phyloP scores from a whole-genome alignment of 2,329 filamentous ascomycete genomes.

The Colletotrichum graminicola region DNA sequence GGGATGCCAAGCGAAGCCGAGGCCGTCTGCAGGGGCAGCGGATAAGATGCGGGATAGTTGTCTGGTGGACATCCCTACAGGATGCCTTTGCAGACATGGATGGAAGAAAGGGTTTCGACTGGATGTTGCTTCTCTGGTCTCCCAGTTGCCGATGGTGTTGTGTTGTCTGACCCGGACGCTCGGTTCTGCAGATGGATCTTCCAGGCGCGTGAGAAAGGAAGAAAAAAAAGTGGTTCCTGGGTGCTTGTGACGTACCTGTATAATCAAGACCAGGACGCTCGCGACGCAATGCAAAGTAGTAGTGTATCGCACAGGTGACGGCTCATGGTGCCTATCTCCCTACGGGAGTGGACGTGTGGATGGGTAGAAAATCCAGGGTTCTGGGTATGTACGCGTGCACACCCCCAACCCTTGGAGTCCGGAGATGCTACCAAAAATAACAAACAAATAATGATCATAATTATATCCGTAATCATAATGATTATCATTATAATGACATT shows the following conservation, averaged over 20 bases:
- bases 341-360: conserved; percentile 6
- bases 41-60: conserved; percentile 7
- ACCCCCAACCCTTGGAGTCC: neutral
- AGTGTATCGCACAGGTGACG: neutral
- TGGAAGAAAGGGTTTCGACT: neutral
- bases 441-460: too few relatives aligned
- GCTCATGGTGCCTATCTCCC: neutral
- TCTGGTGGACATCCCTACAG: neutral
- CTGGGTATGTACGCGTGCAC: conserved; percentile 7
- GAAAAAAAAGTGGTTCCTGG: too few relatives aligned
- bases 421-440: neutral
- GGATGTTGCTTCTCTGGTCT: conserved; percentile 8
- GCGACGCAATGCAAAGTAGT: conserved; percentile 3
- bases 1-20: conserved; percentile 33
- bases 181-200: conserved; percentile 29
- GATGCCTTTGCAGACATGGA: neutral
- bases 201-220: too few relatives aligned
- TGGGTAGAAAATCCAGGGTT: conserved; percentile 31
- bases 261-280: neutral
- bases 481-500: too few relatives aligned
- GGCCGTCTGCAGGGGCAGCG: conserved; percentile 32
- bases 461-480: too few relatives aligned
- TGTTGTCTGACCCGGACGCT: neutral
- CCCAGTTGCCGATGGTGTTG: neutral
- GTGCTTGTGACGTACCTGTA: conserved; percentile 15